These are phyloP conservation scores for Cryomyces antarcticus DNA, from an alignment of 495 filamentous ascomycete species.

Conservation along the genomic window DNA sequence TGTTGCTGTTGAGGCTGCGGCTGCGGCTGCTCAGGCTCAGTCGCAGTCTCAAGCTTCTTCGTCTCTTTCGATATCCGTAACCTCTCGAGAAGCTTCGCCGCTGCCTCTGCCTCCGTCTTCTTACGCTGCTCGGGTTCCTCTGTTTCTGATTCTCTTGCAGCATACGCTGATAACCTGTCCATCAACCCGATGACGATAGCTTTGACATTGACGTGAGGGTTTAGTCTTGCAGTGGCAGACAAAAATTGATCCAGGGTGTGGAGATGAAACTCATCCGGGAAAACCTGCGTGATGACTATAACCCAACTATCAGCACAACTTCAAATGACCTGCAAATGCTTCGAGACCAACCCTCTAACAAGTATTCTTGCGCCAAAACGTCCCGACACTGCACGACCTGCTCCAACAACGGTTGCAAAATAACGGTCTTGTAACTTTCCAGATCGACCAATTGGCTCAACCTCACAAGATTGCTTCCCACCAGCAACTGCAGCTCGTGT, in stretches of 20 bases:
- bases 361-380: conserved; percentile 90
- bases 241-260: conserved; percentile 90
- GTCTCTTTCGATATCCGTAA: conserved; percentile 47
- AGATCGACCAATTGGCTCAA: conserved; percentile 91
- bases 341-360: conserved; percentile 49
- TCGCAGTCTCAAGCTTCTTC: conserved; percentile 1
- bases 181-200: conserved; percentile 95
- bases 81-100: conserved; percentile 52
- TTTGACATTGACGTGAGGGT: conserved; percentile 92
- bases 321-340: background rate
- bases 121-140: conserved; percentile 48
- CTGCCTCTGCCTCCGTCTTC: conserved; percentile 67
- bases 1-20: conserved; percentile 17
- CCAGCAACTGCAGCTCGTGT: conserved; percentile 83
- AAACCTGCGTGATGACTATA: conserved; percentile 89
- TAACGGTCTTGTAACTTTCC: conserved; percentile 77
- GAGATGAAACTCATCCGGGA: conserved; percentile 94
- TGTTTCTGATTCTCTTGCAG: conserved; percentile 63
- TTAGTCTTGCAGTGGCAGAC: conserved; percentile 72
- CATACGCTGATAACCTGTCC: conserved; percentile 86
- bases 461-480: conserved; percentile 87
- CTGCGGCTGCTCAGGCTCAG: conserved; percentile 9
- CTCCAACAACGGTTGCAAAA: conserved; percentile 73
- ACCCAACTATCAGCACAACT: conserved; percentile 9
- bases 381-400: conserved; percentile 97